Conservation (phyloP, 31 red algal species). For the Porphyra umbilicalis region DNA sequence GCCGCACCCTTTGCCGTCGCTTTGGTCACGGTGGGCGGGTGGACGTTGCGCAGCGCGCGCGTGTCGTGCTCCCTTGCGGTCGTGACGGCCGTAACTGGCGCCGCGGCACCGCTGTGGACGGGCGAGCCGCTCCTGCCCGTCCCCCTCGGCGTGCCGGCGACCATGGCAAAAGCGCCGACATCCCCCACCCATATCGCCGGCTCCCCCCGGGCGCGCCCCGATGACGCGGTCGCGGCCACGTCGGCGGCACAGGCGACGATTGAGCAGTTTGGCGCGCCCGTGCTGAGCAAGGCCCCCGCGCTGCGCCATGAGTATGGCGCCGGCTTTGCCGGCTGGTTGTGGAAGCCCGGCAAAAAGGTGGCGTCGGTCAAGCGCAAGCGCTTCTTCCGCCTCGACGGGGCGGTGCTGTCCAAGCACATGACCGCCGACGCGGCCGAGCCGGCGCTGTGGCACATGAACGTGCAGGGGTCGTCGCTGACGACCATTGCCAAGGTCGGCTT, state of each 20-base stretch:
- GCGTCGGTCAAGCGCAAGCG: conserved; percentile 27
- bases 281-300: neutral
- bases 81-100: too few relatives aligned
- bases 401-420: conserved; percentile 45
- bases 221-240: neutral
- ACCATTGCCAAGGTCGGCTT: conserved; percentile 30
- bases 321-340: neutral
- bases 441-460: conserved; percentile 43
- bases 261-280: neutral
- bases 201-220: neutral
- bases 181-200: too few relatives aligned
- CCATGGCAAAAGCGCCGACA: too few relatives aligned
- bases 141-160: too few relatives aligned
- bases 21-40: too few relatives aligned
- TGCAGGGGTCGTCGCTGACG: conserved; percentile 25
- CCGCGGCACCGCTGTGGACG: too few relatives aligned
- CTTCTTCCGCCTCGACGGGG: conserved; percentile 52
- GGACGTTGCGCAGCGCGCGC: too few relatives aligned
- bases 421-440: conserved; percentile 17
- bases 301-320: neutral
- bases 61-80: too few relatives aligned
- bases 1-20: too few relatives aligned
- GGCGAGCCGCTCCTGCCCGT: too few relatives aligned
- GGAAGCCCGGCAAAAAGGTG: neutral
- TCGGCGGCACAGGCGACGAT: neutral